Base-by-base conservation (phyloP, 768 basidiomycete genomes). In the Gyrodon lividus region DNA sequence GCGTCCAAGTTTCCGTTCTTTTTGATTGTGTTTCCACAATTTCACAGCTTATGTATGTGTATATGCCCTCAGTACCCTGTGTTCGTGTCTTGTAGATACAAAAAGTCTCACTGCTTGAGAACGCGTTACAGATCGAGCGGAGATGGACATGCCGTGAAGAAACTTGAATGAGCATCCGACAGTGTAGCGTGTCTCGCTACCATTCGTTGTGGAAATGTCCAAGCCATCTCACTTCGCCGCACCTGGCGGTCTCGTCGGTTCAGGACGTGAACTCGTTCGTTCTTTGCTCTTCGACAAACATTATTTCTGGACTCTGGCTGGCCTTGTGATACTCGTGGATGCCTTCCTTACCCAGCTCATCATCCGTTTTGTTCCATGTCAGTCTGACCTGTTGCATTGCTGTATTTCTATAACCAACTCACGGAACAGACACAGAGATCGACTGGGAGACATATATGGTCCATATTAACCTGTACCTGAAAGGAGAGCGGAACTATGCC, bases 391-490 rank as follows among this genome's bases (percentile, higher is more conserved):
- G 23, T 45, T 47, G 38, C 46, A 30, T 54, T 55, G 53, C 42
- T 24, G 42, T 39, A 33, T 41, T 30, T 30, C 45, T 54, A 38
- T 61, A 50, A 64, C 64, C 55, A 43, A 55, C 39, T 35, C 37
- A 38, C 55, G 43, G 30, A 47, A 45, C 74, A 98, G 96, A 95
- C 72, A 98, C 97, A 10, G 95, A 99, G 71, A 99, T 99, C 61
- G 97, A 99, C 72, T 98, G 92, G 85, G 80, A 86, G 62, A 98
- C 97, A 0, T 99, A 99, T 65, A 92, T 98, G 84, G 74, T 86
- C 46, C 97, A 98, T 47, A 79, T 89, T 1, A 78, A 86, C 50
- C 66, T 87, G 37, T 93, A 90, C 71, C 60, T 89, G 42, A 79
- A 82, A 48, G 94, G 94, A 30, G 87, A 95, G 66, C 77, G 86